A percentile compares a stretch with the other conserved stretches of the same genome.
These are phyloP conservation scores for Candida tunisiensis DNA, from an alignment of 1,139 yeast species.

Conservation along the genomic window DNA sequence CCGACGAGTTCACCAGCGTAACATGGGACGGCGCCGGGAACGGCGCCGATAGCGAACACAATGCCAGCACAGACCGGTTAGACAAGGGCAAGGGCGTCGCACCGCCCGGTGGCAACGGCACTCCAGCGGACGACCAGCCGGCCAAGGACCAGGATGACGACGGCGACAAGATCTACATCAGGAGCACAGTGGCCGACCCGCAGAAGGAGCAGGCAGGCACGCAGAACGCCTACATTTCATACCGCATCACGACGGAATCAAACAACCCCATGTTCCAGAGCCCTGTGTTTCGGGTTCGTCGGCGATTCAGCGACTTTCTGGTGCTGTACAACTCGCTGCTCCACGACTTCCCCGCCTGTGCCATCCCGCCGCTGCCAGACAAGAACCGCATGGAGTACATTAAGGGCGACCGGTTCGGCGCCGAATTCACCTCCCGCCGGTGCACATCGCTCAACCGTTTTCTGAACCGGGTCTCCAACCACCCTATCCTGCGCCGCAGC, in stretches of 20 bases:
- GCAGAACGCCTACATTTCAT: constrained; percentile 68
- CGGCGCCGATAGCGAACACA: too few species aligned
- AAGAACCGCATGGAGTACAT: constrained; percentile 81
- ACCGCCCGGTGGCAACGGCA: too few species aligned
- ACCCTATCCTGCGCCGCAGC: constrained; percentile 55
- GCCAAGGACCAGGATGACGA: neutral
- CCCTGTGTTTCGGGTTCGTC: constrained; percentile 37
- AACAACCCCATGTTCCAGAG: constrained; percentile 28
- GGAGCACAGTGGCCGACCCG: constrained; percentile 43
- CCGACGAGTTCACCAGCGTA: neutral
- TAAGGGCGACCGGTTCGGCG: constrained; percentile 82
- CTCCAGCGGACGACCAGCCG: neutral
- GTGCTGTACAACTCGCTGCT: constrained; percentile 56
- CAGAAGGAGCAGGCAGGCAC: constrained; percentile 61
- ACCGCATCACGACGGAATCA: constrained; percentile 49
- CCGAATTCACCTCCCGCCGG: constrained; percentile 67
- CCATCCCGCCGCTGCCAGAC: constrained; percentile 90
- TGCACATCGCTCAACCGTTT: constrained; percentile 74
- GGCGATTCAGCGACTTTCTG: constrained; percentile 73
- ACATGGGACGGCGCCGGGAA: neutral
- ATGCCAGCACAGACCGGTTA: neutral
- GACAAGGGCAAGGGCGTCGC: too few species aligned
- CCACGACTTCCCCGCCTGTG: constrained; percentile 68
- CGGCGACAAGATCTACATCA: constrained; percentile 6
- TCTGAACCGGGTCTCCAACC: constrained; percentile 52